Base-by-base conservation (phyloP, 2,329 filamentous ascomycete species). In the Sclerotinia borealis region DNA sequence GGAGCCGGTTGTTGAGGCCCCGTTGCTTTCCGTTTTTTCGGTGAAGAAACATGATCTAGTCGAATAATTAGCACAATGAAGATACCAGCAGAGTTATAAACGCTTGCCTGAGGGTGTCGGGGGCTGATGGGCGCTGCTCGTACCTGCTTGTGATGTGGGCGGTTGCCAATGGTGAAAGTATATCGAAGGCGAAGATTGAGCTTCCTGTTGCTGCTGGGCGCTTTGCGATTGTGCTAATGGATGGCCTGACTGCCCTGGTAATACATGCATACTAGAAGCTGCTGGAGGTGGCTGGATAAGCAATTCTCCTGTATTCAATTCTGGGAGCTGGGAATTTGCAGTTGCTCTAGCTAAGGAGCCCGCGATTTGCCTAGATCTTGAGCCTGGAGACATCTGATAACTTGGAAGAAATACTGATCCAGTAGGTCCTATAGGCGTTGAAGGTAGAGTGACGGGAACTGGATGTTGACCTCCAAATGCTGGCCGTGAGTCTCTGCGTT, bases 81-180 rank as follows among this genome's bases (percentile, higher is more conserved):
- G 76, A 77, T 75, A 80, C 77, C 70, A 75, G 74, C 69, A 76
- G 59, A 76, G 69, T 75, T 78, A 66, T 79, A 76, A 75, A 79
- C 79, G 69, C 71, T 85, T 88, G 85, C 88, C 87, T 79, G 89
- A 88, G 72, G 90, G 88, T 66, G 89, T 89, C 72, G 84, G 84
- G 65, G 89, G 88, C 74, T 89, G 87, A 71, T 86, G 85, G 63
- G 83, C 80, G 74, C 80, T 78, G 68, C 81, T 69, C 47, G 68
- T 78, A 65, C 83, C 81, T 67, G 81, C 79, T 76, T 90, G 83
- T 67, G 85, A 83, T 27, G 81, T 83, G 17, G 92, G 92, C 51
- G 92, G 92, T 65, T 93, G 90, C 92, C 92, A 96, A 74, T 96
- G 91, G 73, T 96, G 91, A 75, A 96, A 96, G 76, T 91, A 95